These are phyloP conservation scores for Cercospora beticola DNA, from an alignment of 2,329 filamentous ascomycete species.

Conservation along the genomic window DNA sequence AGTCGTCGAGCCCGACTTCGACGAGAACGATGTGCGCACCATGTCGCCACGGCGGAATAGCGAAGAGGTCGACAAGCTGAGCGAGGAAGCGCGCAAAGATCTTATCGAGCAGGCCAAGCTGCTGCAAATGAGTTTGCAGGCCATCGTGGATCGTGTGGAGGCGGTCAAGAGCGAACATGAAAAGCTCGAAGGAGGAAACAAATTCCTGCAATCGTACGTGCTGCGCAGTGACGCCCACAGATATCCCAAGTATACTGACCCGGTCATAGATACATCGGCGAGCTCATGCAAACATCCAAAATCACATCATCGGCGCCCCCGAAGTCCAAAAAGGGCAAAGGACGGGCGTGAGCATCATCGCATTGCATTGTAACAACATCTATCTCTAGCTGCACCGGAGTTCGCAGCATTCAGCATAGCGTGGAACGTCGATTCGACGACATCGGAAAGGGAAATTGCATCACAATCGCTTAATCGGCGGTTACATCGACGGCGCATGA, in stretches of 20 bases:
- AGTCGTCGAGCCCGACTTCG: constrained; percentile 66
- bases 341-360: constrained; percentile 19
- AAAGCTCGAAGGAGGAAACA: constrained; percentile 95
- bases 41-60: constrained; percentile 93
- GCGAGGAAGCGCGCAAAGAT: constrained; percentile 71
- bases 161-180: constrained; percentile 92
- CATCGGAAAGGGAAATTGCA: constrained; percentile 15
- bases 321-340: constrained; percentile 47
- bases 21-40: constrained; percentile 80
- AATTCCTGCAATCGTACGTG: constrained; percentile 73
- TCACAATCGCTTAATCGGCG: constrained; percentile 21
- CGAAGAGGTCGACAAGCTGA: constrained; percentile 84
- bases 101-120: constrained; percentile 76
- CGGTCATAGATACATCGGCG: constrained; percentile 86
- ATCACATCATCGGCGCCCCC: constrained; percentile 55
- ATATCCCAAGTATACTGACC: constrained; percentile 9
- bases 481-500: constrained; percentile 16
- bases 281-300: constrained; percentile 77
- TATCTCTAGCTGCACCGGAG: constrained; percentile 10
- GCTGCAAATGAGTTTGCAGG: constrained; percentile 83
- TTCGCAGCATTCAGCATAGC: constrained; percentile 25
- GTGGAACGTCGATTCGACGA: constrained; percentile 19
- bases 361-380: constrained; percentile 18
- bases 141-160: constrained; percentile 90
- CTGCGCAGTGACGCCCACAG: neutral